A percentile compares a stretch with the other conserved stretches of the same genome.
Evolutionary conservation across 805 yeast species (phyloP).

Genomic region (Ogataea polymorpha): DNA sequence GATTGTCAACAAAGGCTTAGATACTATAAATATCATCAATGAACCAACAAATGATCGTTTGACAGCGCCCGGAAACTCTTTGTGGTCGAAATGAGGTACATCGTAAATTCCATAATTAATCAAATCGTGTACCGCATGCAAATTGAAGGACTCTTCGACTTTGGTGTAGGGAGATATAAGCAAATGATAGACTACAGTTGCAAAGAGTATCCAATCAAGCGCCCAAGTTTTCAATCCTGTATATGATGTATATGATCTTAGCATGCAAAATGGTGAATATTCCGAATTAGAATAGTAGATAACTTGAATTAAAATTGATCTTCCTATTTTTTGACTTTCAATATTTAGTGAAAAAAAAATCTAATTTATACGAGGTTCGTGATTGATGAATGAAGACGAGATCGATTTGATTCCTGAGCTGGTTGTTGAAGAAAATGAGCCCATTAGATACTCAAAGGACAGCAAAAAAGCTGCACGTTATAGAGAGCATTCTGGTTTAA

Average conservation of each 20-base stretch:
- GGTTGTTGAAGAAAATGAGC: constrained; percentile 23
- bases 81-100: constrained; percentile 61
- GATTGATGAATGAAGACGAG: constrained; percentile 1
- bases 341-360: too few species aligned
- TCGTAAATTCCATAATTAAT: constrained; percentile 56
- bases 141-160: constrained; percentile 90
- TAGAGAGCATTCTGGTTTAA: constrained; percentile 18
- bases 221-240: too few species aligned
- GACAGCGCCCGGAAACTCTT: constrained; percentile 80
- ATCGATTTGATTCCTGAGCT: constrained; percentile 29
- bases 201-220: constrained; percentile 25
- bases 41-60: constrained; percentile 84
- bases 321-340: too few species aligned
- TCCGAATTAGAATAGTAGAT: too few species aligned
- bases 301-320: too few species aligned
- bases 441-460: constrained; percentile 24
- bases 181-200: constrained; percentile 47
- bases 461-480: background rate
- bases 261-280: too few species aligned
- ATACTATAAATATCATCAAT: constrained; percentile 44
- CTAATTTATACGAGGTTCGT: too few species aligned
- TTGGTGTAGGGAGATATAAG: constrained; percentile 75
- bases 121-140: constrained; percentile 86
- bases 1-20: constrained; percentile 35
- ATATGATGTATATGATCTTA: too few species aligned